Conservation (phyloP, 805 yeast genomes). For the Metschnikowia kunwiensis region DNA sequence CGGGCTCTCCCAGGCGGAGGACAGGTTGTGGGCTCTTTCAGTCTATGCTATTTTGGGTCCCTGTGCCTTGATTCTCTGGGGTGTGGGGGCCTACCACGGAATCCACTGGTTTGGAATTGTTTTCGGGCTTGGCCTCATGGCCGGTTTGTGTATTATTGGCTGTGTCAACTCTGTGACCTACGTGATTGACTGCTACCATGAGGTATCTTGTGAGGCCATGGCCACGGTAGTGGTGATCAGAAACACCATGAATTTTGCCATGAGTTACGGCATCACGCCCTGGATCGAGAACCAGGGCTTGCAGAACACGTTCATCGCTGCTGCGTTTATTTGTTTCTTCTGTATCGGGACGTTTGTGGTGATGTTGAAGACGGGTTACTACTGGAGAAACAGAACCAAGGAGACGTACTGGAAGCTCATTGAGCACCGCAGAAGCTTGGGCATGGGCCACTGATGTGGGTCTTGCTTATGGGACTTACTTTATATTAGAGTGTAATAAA, state of each 20-base stretch:
- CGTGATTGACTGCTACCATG: conserved; percentile 27
- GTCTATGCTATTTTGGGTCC: conserved; percentile 18
- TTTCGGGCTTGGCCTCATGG: conserved; percentile 25
- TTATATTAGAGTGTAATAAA: too few species aligned
- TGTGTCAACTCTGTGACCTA: conserved; percentile 28
- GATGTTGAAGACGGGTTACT: conserved; percentile 33
- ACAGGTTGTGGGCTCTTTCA: conserved; percentile 15
- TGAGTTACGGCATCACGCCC: conserved; percentile 58
- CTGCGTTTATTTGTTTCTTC: conserved; percentile 51
- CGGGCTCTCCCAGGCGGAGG: conserved; percentile 17
- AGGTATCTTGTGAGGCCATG: conserved; percentile 28
- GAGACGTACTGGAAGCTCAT: conserved; percentile 34
- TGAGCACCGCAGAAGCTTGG: conserved; percentile 17
- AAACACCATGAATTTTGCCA: conserved; percentile 57
- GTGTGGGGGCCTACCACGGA: conserved; percentile 24
- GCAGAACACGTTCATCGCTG: conserved; percentile 54
- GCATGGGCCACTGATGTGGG: conserved; percentile 11
- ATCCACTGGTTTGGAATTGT: conserved; percentile 25
- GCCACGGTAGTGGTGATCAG: conserved; percentile 56
- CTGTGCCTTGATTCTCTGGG: conserved; percentile 20
- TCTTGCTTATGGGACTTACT: too few species aligned
- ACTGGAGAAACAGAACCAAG: conserved; percentile 35
- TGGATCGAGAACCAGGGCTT: conserved; percentile 53
- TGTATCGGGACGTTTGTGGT: conserved; percentile 45
- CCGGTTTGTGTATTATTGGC: conserved; percentile 23